Conservation (phyloP, 805 yeast genomes). For the Candida suzukii region DNA sequence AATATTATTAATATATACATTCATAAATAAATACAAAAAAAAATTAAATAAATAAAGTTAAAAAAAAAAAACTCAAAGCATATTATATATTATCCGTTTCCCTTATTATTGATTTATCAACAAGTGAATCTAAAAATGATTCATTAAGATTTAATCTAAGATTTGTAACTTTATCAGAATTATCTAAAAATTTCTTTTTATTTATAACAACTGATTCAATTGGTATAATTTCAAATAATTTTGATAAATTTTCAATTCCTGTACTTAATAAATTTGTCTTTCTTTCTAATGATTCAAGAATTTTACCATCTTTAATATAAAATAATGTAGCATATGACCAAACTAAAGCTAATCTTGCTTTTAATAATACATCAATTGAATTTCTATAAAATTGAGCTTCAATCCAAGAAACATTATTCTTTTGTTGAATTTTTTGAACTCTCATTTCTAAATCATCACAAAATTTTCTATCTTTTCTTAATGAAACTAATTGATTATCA, state of each 20-base stretch:
- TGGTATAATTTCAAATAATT: constrained; percentile 25
- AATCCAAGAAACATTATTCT: constrained; percentile 68
- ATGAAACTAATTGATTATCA: constrained; percentile 68
- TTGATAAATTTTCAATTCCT: constrained; percentile 25
- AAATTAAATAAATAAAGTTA: background rate
- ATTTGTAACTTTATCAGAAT: background rate
- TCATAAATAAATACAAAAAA: background rate
- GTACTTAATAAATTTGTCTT: constrained; percentile 16
- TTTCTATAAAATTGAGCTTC: constrained; percentile 81
- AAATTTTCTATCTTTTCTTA: constrained; percentile 61
- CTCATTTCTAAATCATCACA: constrained; percentile 55
- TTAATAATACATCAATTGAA: constrained; percentile 54
- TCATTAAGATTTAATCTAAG: background rate
- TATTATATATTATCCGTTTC: background rate
- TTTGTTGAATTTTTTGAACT: constrained; percentile 60
- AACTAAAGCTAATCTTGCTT: constrained; percentile 70
- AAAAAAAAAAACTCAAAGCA: background rate
- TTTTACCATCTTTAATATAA: constrained; percentile 36
- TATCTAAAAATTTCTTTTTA: constrained; percentile 16
- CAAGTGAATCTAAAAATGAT: background rate
- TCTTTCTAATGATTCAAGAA: constrained; percentile 53
- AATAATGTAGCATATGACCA: constrained; percentile 88
- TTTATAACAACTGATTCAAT: constrained; percentile 18
- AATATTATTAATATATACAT: too few relatives aligned
- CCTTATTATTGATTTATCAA: background rate